Evolutionary conservation across 768 basidiomycete species (phyloP).

Genomic region (Albatrellus ellisii): DNA sequence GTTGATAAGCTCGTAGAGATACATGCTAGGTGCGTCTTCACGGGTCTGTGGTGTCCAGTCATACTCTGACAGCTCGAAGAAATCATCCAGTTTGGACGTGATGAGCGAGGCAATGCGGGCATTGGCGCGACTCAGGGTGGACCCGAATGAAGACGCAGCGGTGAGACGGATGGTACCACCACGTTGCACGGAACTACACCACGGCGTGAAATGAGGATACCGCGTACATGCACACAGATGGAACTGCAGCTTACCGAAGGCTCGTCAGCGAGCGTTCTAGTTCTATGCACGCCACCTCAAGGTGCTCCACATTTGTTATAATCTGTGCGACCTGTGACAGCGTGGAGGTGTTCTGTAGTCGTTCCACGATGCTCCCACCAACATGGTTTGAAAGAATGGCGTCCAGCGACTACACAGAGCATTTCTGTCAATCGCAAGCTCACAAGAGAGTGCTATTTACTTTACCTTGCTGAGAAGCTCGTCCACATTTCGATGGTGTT

Average conservation of each 20-base stretch:
- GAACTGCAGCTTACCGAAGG: constrained; percentile 42
- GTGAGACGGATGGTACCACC: constrained; percentile 69
- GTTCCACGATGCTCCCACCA: constrained; percentile 58
- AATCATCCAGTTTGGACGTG: constrained; percentile 85
- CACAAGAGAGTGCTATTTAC: neutral
- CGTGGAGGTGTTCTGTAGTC: constrained; percentile 63
- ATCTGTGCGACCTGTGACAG: constrained; percentile 89
- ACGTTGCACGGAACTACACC: constrained; percentile 60
- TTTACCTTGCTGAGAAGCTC: constrained; percentile 77
- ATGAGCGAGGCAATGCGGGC: constrained; percentile 73
- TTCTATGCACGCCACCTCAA: constrained; percentile 74
- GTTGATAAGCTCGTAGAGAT: constrained; percentile 88
- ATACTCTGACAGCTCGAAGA: constrained; percentile 92
- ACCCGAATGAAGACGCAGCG: constrained; percentile 50
- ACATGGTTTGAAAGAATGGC: constrained; percentile 66
- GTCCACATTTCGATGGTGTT: constrained; percentile 85
- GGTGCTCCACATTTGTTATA: constrained; percentile 85
- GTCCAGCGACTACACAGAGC: constrained; percentile 65
- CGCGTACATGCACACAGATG: neutral
- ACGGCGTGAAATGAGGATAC: neutral
- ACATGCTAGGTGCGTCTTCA: constrained; percentile 79
- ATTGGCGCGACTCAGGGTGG: constrained; percentile 55
- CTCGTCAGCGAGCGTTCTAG: constrained; percentile 75
- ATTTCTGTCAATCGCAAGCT: too few species aligned
- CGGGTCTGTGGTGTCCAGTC: constrained; percentile 74